Evolutionary conservation across 2,329 filamentous ascomycete species (phyloP).

Genomic region (Coniosporium tulheliwenetii): DNA sequence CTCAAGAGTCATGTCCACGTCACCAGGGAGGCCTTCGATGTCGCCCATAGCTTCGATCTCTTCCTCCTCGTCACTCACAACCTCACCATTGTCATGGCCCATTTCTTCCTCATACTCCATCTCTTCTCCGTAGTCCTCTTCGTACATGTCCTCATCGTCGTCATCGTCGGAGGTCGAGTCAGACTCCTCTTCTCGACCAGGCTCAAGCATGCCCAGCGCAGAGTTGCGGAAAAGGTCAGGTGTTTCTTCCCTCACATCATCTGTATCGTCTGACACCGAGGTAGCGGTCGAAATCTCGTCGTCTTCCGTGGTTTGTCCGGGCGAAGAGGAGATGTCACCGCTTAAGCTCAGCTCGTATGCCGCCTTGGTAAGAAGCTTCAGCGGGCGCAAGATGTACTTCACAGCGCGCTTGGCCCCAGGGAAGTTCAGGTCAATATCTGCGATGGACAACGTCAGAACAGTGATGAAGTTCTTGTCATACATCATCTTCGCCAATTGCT

Average conservation of each 20-base stretch:
- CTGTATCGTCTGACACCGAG: constrained; percentile 57
- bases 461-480: constrained; percentile 94
- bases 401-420: constrained; percentile 85
- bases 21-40: constrained; percentile 47
- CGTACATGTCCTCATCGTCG: constrained; percentile 63
- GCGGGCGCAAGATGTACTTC: constrained; percentile 85
- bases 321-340: constrained; percentile 53
- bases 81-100: constrained; percentile 63
- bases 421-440: constrained; percentile 90
- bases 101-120: constrained; percentile 86
- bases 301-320: constrained; percentile 53
- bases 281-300: constrained; percentile 80
- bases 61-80: constrained; percentile 76
- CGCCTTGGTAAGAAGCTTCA: constrained; percentile 75
- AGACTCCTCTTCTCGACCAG: constrained; percentile 64
- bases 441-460: constrained; percentile 77
- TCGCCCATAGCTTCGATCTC: constrained; percentile 68
- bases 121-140: constrained; percentile 75
- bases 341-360: constrained; percentile 73
- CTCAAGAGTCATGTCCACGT: constrained; percentile 58
- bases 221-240: constrained; percentile 96
- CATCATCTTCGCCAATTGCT: constrained; percentile 85
- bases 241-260: constrained; percentile 60
- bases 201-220: constrained; percentile 85
- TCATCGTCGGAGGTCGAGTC: constrained; percentile 58